Evolutionary conservation across 2,329 filamentous ascomycete genomes (phyloP).

Genomic region (Trichophyton simii): DNA sequence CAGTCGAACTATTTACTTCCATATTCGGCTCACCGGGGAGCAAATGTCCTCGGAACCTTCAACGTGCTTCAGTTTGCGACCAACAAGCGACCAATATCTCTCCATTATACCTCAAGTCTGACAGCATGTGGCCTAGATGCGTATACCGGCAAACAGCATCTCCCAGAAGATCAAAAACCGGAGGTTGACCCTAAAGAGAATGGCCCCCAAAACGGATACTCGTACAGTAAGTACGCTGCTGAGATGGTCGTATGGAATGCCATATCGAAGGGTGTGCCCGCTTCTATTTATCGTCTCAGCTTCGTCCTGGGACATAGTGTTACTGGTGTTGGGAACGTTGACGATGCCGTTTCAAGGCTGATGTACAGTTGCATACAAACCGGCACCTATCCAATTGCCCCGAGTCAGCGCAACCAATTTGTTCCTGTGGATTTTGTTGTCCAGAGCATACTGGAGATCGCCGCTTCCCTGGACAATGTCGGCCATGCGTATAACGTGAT

Average conservation of each 20-base stretch:
- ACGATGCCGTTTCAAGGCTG: neutral
- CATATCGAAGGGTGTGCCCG: neutral
- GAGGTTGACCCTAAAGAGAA: neutral
- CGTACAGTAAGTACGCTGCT: constrained; percentile 70
- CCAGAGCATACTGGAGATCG: constrained; percentile 15
- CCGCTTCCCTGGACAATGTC: constrained; percentile 8
- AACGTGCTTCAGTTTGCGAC: constrained; percentile 37
- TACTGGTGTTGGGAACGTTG: neutral
- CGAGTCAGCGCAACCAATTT: neutral
- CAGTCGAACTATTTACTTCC: neutral
- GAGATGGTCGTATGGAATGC: constrained; percentile 38
- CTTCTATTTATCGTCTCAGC: neutral
- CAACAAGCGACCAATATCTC: constrained; percentile 13
- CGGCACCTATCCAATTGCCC: neutral
- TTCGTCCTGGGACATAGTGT: neutral
- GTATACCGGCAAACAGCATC: neutral
- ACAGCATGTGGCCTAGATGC: neutral
- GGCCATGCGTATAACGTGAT: constrained; percentile 17
- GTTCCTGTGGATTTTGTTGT: constrained; percentile 15
- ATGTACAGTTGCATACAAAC: neutral
- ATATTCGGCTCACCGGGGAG: neutral
- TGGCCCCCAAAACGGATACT: constrained; percentile 47
- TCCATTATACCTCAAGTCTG: constrained; percentile 15
- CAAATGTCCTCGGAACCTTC: neutral
- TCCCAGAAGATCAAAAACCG: neutral